Conservation (phyloP, 2,329 filamentous ascomycete species). For the Penicillium sp. region DNA sequence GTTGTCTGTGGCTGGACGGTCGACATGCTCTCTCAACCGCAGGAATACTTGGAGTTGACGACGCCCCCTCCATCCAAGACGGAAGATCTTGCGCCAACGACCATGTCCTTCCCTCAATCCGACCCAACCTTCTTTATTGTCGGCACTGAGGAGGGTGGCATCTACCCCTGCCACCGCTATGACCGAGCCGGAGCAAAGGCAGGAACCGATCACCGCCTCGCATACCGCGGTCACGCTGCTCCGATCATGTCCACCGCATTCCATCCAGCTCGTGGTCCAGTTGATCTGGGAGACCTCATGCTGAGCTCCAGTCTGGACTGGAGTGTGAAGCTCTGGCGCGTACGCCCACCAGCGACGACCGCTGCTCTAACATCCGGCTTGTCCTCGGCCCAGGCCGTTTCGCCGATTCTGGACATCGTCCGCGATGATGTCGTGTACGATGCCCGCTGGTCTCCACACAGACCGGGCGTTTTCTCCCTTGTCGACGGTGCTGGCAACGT, state of each 20-base stretch:
- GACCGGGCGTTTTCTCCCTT: slow-evolving; percentile 90
- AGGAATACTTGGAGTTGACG: slow-evolving; percentile 86
- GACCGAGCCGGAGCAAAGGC: slow-evolving; percentile 97
- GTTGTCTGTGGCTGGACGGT: slow-evolving; percentile 97
- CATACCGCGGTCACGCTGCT: slow-evolving; percentile 86
- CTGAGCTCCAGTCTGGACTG: slow-evolving; percentile 93
- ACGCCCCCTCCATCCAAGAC: slow-evolving; percentile 85
- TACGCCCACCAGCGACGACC: slow-evolving; percentile 57
- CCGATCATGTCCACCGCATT: slow-evolving; percentile 97
- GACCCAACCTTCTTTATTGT: slow-evolving; percentile 98
- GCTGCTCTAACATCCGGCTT: slow-evolving; percentile 40
- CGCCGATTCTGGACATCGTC: slow-evolving; percentile 83
- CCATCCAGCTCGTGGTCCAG: slow-evolving; percentile 86
- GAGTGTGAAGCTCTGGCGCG: slow-evolving; percentile 97
- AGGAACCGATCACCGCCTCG: slow-evolving; percentile 84
- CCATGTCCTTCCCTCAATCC: slow-evolving; percentile 89
- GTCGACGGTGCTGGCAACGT: slow-evolving; percentile 91
- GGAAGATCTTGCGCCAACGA: slow-evolving; percentile 92
- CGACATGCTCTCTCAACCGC: slow-evolving; percentile 95
- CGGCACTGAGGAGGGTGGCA: slow-evolving; percentile 93
- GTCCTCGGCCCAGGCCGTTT: slow-evolving; percentile 54
- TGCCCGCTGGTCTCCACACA: slow-evolving; percentile 90
- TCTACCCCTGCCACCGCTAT: slow-evolving; percentile 95
- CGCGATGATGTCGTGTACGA: slow-evolving; percentile 98
- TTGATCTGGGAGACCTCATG: slow-evolving; percentile 92